phyloP scores from a whole-genome alignment of 1,284 basidiomycete species.

The Rhodotorula sp. region DNA sequence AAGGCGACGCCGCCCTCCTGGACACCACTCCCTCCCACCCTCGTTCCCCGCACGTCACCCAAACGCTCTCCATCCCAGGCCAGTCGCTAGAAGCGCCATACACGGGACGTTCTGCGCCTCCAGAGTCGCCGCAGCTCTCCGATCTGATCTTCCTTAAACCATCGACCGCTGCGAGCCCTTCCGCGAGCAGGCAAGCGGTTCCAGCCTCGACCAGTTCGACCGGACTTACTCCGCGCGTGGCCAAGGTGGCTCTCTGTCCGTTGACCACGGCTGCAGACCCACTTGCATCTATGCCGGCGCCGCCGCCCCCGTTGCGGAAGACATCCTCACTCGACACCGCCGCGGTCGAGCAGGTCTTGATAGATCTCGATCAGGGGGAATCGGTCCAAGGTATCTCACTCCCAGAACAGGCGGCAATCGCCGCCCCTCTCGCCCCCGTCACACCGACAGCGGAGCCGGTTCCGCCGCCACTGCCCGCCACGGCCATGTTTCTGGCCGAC shows the following conservation, averaged over 20 bases:
- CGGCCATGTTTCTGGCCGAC: conserved; percentile 34
- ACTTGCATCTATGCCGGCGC: no score
- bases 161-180: background rate
- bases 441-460: background rate
- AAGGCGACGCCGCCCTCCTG: background rate
- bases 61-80: background rate
- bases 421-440: background rate
- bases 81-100: no score
- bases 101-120: no score
- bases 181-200: background rate
- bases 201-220: background rate
- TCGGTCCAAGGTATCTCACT: background rate
- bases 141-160: background rate
- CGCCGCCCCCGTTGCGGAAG: background rate
- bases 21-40: background rate
- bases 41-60: background rate
- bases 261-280: background rate
- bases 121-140: background rate
- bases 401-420: no score
- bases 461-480: conserved; percentile 6
- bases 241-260: conserved; percentile 11
- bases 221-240: conserved; percentile 8
- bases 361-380: conserved; percentile 17
- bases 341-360: background rate
- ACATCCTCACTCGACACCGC: background rate